phyloP scores from a whole-genome alignment of 352 stramenopile genomes.

The Phytophthora ohioensis region DNA sequence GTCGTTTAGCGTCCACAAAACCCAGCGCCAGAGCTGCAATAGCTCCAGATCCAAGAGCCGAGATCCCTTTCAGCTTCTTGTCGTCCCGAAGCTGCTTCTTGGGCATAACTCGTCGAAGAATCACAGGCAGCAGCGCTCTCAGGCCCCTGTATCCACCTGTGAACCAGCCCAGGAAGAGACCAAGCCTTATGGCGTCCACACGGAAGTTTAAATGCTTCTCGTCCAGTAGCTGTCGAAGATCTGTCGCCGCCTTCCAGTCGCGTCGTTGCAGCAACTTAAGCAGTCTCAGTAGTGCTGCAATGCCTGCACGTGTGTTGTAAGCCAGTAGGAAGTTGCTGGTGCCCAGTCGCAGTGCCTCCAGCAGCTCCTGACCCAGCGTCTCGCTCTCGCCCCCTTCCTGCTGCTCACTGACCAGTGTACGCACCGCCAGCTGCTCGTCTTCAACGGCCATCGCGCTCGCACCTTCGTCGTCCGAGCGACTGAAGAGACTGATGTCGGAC shows the following conservation, averaged over 20 bases:
- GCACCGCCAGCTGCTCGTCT: constrained; percentile 32
- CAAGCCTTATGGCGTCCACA: constrained; percentile 86
- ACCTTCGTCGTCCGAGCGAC: constrained; percentile 38
- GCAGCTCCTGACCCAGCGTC: constrained; percentile 59
- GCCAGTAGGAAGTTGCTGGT: constrained; percentile 88
- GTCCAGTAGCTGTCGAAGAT: constrained; percentile 73
- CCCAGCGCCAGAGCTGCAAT: constrained; percentile 68
- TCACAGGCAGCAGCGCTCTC: constrained; percentile 56
- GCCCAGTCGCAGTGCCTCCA: constrained; percentile 76
- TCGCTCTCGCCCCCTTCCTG: constrained; percentile 35
- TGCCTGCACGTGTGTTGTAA: constrained; percentile 89
- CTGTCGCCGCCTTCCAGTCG: constrained; percentile 56
- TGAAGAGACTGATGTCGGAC: constrained; percentile 55
- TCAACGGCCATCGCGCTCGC: constrained; percentile 1
- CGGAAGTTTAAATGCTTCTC: constrained; percentile 83
- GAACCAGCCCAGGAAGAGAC: constrained; percentile 89
- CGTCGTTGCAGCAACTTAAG: constrained; percentile 70
- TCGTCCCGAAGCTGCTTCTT: constrained; percentile 29
- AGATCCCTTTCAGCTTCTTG: constrained; percentile 51
- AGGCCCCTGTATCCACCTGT: constrained; percentile 80
- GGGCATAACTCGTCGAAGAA: constrained; percentile 47
- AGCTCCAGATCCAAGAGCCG: constrained; percentile 64
- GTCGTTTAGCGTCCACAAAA: constrained; percentile 73
- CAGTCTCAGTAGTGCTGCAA: constrained; percentile 75
- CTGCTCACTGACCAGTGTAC: constrained; percentile 39